Percentiles rank a stretch among this genome's conserved stretches.
Evolutionary conservation across 805 yeast species (phyloP).

Genomic region (Pichia pseudocactophila): DNA sequence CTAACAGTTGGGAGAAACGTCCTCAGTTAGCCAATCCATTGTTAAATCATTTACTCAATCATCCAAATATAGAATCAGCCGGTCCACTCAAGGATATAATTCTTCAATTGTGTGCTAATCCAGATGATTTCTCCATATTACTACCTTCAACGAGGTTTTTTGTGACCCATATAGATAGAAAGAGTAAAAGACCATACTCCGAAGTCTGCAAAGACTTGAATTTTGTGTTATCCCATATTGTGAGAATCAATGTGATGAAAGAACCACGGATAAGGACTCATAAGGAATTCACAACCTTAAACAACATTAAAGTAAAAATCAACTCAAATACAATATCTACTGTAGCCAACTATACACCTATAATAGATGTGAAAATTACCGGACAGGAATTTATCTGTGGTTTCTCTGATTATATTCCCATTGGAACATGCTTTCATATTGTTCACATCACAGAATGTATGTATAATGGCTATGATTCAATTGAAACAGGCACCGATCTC

Average conservation of each 20-base stretch:
- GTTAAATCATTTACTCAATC: slow-evolving; percentile 57
- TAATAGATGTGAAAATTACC: slow-evolving; percentile 36
- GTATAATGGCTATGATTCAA: slow-evolving; percentile 29
- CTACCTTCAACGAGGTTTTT: slow-evolving; percentile 52
- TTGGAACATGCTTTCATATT: slow-evolving; percentile 46
- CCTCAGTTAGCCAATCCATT: slow-evolving; percentile 46
- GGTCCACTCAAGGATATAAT: slow-evolving; percentile 39
- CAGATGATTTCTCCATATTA: slow-evolving; percentile 48
- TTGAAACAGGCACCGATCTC: neutral
- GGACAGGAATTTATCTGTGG: slow-evolving; percentile 41
- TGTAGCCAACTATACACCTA: slow-evolving; percentile 47
- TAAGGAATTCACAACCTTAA: slow-evolving; percentile 36
- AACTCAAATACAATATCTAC: slow-evolving; percentile 48
- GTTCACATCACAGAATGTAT: slow-evolving; percentile 51
- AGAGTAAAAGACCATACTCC: slow-evolving; percentile 30
- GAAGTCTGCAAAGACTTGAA: slow-evolving; percentile 53
- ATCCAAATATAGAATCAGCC: slow-evolving; percentile 41
- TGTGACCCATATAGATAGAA: slow-evolving; percentile 31
- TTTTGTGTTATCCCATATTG: slow-evolving; percentile 55
- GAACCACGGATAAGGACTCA: slow-evolving; percentile 11
- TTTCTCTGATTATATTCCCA: slow-evolving; percentile 52
- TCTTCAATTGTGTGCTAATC: slow-evolving; percentile 31
- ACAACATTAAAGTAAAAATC: slow-evolving; percentile 45
- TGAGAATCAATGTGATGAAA: slow-evolving; percentile 27
- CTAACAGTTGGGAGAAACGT: slow-evolving; percentile 11